These are phyloP conservation scores for Solanum chacoense DNA, from an alignment of 305 asterid genomes.

Conservation along the genomic window DNA sequence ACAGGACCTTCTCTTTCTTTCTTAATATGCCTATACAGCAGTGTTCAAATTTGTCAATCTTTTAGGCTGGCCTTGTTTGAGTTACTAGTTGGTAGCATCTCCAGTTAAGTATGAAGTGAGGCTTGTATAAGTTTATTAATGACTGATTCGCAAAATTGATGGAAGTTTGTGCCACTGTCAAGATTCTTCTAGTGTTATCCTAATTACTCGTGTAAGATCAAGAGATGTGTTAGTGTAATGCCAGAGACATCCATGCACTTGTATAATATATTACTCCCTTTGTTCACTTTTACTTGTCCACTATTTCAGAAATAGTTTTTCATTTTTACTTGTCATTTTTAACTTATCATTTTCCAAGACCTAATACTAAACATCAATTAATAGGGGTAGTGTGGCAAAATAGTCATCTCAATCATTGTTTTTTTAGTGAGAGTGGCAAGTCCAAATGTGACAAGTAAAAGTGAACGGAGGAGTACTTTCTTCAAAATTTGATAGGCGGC, in stretches of 20 bases:
- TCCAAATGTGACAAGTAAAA: neutral
- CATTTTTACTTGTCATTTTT: neutral
- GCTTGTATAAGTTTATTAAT: neutral
- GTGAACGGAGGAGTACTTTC: neutral
- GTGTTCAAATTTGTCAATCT: neutral
- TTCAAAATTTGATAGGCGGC: neutral
- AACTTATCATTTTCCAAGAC: neutral
- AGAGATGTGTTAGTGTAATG: neutral
- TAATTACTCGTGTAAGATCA: neutral
- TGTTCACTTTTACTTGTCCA: neutral
- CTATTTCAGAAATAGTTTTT: neutral
- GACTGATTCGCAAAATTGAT: neutral
- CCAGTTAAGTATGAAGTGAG: neutral
- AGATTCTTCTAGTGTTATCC: neutral
- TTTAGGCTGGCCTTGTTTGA: neutral
- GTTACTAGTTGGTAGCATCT: neutral
- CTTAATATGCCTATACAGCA: neutral
- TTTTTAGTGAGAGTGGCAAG: neutral
- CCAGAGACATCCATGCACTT: neutral
- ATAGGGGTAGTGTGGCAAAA: neutral
- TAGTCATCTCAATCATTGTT: neutral
- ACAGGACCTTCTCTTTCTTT: neutral
- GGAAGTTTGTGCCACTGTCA: neutral
- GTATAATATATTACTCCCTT: neutral
- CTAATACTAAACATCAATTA: neutral